phyloP scores from a whole-genome alignment of 768 basidiomycete genomes.

The Suillus fuscotomentosus region DNA sequence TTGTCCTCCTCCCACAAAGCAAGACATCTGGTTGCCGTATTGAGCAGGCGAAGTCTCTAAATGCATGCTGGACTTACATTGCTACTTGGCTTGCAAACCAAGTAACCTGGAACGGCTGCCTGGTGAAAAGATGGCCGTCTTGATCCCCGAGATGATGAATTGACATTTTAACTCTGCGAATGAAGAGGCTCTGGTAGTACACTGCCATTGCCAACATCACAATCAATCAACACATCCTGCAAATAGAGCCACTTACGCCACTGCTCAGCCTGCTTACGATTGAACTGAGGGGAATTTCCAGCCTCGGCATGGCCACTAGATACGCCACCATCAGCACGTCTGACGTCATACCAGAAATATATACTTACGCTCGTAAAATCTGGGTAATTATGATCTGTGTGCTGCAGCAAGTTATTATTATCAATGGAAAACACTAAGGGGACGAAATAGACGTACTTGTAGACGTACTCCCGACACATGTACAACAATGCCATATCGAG shows the following conservation, averaged over 20 bases:
- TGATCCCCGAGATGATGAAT: constrained; percentile 50
- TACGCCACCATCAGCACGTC: neutral
- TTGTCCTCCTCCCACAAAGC: constrained; percentile 65
- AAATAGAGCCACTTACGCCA: constrained; percentile 58
- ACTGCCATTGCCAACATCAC: constrained; percentile 38
- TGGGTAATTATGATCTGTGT: constrained; percentile 65
- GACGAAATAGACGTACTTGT: constrained; percentile 53
- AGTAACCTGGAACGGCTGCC: constrained; percentile 66
- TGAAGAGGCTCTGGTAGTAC: constrained; percentile 63
- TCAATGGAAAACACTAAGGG: neutral
- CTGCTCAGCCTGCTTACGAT: constrained; percentile 69
- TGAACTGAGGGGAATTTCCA: constrained; percentile 54
- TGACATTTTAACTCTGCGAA: constrained; percentile 56
- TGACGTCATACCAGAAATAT: neutral
- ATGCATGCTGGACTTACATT: constrained; percentile 41
- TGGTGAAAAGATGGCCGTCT: constrained; percentile 55
- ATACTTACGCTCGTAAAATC: constrained; percentile 59
- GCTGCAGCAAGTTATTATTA: constrained; percentile 34
- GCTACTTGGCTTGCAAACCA: constrained; percentile 73
- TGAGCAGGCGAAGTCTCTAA: constrained; percentile 14
- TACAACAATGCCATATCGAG: constrained; percentile 66
- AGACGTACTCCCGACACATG: constrained; percentile 66
- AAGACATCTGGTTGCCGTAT: constrained; percentile 47
- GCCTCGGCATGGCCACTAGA: constrained; percentile 51
- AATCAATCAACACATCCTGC: neutral